phyloP scores from a whole-genome alignment of 1,139 yeast species.

The Yamadazyma triangularis region DNA sequence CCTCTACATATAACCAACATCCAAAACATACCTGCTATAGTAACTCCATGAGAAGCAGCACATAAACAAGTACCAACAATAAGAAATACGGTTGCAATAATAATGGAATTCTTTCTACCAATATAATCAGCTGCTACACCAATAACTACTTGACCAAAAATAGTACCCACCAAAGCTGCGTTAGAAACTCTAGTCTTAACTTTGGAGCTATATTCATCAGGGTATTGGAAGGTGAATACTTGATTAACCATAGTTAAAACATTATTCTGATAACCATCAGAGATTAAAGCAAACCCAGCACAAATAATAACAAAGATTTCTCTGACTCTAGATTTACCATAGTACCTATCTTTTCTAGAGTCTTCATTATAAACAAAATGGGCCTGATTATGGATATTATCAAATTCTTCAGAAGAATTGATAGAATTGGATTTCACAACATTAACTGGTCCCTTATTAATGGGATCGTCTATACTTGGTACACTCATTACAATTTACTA shows the following conservation, averaged over 20 bases:
- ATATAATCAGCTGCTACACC: constrained; percentile 44
- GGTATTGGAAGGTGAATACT: constrained; percentile 28
- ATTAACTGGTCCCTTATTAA: background rate
- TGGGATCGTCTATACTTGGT: no score
- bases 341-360: constrained; percentile 27
- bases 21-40: constrained; percentile 55
- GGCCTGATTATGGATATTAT: background rate
- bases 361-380: constrained; percentile 32
- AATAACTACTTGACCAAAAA: constrained; percentile 44
- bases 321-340: constrained; percentile 21
- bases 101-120: constrained; percentile 27
- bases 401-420: background rate
- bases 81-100: constrained; percentile 40
- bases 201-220: constrained; percentile 25
- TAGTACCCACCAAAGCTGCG: constrained; percentile 47
- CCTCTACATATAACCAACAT: constrained; percentile 68
- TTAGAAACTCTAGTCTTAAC: constrained; percentile 47
- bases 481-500: no score
- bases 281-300: constrained; percentile 49
- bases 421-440: background rate
- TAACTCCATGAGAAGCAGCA: constrained; percentile 46
- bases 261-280: constrained; percentile 52
- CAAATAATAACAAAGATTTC: constrained; percentile 37
- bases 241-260: constrained; percentile 45
- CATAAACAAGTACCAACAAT: constrained; percentile 43